phyloP scores from a whole-genome alignment of 148 eudicot genomes.

The Pharnaceum exiguum region DNA sequence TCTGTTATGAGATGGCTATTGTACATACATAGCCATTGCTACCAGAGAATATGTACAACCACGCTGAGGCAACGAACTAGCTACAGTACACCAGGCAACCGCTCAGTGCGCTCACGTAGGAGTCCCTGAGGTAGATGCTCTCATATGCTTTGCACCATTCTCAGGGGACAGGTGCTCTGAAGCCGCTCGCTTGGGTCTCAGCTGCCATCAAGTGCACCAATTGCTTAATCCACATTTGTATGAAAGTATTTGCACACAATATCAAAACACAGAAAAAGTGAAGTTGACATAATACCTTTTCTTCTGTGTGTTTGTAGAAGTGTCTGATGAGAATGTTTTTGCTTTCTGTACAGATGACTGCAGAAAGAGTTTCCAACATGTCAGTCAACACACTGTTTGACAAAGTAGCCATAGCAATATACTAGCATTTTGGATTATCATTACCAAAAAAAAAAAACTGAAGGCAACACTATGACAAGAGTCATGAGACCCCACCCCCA shows the following conservation, averaged over 20 bases:
- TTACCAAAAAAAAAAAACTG: too few species aligned
- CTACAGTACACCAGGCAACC: background rate
- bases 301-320: conserved; percentile 71
- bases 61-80: too few species aligned
- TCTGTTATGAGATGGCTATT: too few species aligned
- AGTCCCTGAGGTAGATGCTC: conserved; percentile 47
- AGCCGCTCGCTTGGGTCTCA: conserved; percentile 66
- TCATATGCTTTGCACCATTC: conserved; percentile 49
- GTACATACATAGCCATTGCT: too few species aligned
- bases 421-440: background rate
- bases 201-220: conserved; percentile 20
- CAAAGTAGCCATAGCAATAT: background rate
- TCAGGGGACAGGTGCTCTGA: conserved; percentile 50
- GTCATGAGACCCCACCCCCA: background rate
- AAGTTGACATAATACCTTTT: conserved; percentile 45
- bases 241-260: background rate
- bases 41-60: too few species aligned
- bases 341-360: conserved; percentile 71
- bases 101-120: conserved; percentile 24
- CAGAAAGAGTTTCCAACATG: conserved; percentile 5
- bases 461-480: too few species aligned
- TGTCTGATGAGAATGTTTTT: conserved; percentile 72
- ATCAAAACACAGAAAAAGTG: background rate
- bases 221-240: background rate
- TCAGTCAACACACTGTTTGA: conserved; percentile 9